Base-by-base conservation (phyloP, 2,329 filamentous ascomycete genomes). In the Cercospora sojina region DNA sequence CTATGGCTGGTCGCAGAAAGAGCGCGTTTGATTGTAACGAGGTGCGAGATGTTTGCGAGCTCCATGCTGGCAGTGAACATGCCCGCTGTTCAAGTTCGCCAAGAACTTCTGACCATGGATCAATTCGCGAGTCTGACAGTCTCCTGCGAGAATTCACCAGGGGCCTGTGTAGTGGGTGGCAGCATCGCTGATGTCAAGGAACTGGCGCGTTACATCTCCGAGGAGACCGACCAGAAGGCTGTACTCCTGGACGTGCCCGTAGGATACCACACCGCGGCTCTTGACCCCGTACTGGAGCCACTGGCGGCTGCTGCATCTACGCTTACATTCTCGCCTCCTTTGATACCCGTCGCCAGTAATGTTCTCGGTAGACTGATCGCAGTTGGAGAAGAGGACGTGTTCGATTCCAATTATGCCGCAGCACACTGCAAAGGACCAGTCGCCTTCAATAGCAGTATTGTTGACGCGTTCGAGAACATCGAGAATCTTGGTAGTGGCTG, bases 351-450 rank as follows among this genome's bases (percentile, higher is more conserved):
- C 27, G 67, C 64, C 18, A 65, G 62, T 57, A 69, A 69, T 49
- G 67, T 67, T n/a, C 65, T 69, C 9, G 67, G 67, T 16, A 58
- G 67, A 41, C 47, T 67, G 18, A 41, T 69, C 29, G 35, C 67
- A 53, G 32, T 51, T 12, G 65, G 67, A 7, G 56, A 59, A 31
- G 64, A 69, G 57, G 29, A 61, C 29, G 59, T 64, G 3, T 65
- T 69, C 25, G 51, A 38, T 20, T 47, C 49, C 18, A 23, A 60
- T 8, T 68, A 68, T 35, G 41, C 66, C 16, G 67, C 61, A 31
- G 49, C 43, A n/a, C 67, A 68, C 20, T 68, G 67, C 57, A 56
- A 53, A 27, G 32, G 56, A 25, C 58, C 67, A 12, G 67, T 68
- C 23, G 57, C 59, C 7, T 68, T 68, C 31, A 55, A 68, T 20